Evolutionary conservation across 2,329 filamentous ascomycete species (phyloP).

Genomic region (Seiridium cupressi): DNA sequence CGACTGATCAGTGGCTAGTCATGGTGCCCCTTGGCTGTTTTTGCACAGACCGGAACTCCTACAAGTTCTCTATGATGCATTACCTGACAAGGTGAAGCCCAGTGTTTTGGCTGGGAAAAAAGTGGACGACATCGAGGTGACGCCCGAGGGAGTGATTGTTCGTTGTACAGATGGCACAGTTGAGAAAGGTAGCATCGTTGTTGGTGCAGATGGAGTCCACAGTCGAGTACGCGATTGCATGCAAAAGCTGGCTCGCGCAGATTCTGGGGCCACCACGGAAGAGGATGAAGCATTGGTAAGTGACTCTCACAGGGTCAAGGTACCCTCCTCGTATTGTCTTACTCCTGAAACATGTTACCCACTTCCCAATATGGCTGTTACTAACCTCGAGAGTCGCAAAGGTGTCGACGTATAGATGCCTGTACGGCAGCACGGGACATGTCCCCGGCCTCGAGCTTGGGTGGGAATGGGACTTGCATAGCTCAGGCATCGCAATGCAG

Average conservation of each 20-base stretch:
- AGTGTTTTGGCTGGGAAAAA: neutral
- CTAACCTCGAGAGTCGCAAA: too few species aligned
- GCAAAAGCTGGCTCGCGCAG: neutral
- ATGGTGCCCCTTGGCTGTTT: neutral
- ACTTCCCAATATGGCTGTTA: too few species aligned
- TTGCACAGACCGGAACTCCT: neutral
- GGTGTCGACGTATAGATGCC: neutral
- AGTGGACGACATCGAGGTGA: neutral
- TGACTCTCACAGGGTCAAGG: neutral
- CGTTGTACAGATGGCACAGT: neutral
- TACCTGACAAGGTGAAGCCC: neutral
- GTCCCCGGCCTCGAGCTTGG: neutral
- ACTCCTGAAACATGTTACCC: too few species aligned
- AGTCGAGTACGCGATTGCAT: neutral
- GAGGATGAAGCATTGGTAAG: rapidly evolving
- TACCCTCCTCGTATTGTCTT: too few species aligned
- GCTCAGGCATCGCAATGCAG: neutral
- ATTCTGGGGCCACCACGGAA: too few species aligned
- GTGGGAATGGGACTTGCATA: neutral
- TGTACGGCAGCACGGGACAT: neutral
- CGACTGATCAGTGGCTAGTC: neutral
- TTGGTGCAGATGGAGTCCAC: slow-evolving; percentile 6
- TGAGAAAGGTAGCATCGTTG: slow-evolving; percentile 8
- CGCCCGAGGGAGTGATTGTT: neutral
- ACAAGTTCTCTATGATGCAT: neutral